phyloP scores from a whole-genome alignment of 805 yeast species.

The Barnettozyma botsteinii region DNA sequence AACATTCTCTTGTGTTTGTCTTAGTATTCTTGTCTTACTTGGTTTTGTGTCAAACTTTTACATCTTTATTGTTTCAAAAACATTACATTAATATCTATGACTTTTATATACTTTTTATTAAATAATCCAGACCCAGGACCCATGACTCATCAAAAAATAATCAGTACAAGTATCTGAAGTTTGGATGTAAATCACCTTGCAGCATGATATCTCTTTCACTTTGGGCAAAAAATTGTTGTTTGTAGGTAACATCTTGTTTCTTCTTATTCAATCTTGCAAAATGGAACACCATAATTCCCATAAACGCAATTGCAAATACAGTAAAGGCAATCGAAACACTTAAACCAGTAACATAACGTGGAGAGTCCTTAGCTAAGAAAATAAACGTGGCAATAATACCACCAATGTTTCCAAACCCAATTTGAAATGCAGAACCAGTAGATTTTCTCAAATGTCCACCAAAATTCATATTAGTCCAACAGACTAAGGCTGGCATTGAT shows the following conservation, averaged over 20 bases:
- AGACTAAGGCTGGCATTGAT: slow-evolving; percentile 33
- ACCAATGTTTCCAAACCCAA: slow-evolving; percentile 36
- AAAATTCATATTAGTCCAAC: slow-evolving; percentile 33
- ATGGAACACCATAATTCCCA: slow-evolving; percentile 29
- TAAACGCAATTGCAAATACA: slow-evolving; percentile 34
- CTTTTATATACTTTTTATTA: too few relatives aligned
- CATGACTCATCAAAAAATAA: too few relatives aligned
- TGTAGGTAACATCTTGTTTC: slow-evolving; percentile 31
- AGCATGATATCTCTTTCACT: slow-evolving; percentile 31
- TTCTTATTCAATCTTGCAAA: slow-evolving; percentile 29
- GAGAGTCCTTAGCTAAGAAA: slow-evolving; percentile 33
- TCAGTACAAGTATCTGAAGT: slow-evolving; percentile 41
- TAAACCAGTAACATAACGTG: slow-evolving; percentile 32
- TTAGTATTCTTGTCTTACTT: too few relatives aligned
- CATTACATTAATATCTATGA: too few relatives aligned
- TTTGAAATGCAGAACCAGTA: slow-evolving; percentile 33
- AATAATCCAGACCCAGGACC: too few relatives aligned
- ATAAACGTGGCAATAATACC: slow-evolving; percentile 36
- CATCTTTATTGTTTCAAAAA: too few relatives aligned
- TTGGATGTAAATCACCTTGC: slow-evolving; percentile 38
- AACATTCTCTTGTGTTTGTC: too few relatives aligned
- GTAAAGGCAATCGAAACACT: slow-evolving; percentile 41
- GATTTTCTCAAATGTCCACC: slow-evolving; percentile 37
- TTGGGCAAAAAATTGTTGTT: slow-evolving; percentile 25
- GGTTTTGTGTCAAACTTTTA: too few relatives aligned